Evolutionary conservation across 2,329 filamentous ascomycete genomes (phyloP).

Genomic region (Fusarium lyarnte): DNA sequence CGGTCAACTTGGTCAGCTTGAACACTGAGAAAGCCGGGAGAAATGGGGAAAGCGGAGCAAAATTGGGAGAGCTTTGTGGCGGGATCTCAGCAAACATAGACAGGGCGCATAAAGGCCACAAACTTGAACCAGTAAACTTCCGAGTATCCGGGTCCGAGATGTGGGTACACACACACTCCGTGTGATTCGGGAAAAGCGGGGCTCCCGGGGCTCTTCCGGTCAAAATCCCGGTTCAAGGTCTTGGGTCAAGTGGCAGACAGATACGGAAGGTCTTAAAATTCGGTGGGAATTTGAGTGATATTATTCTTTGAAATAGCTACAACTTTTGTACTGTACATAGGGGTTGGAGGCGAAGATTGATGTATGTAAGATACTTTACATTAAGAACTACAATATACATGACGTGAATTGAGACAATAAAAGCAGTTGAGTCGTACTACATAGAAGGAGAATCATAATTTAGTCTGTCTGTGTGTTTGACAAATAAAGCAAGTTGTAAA

Average conservation of each 20-base stretch:
- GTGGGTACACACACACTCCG: conserved; percentile 1
- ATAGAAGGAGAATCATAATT: rapidly evolving
- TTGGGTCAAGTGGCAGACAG: too few relatives aligned
- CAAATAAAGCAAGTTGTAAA: not conserved
- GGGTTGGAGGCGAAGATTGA: not conserved
- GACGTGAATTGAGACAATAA: too few relatives aligned
- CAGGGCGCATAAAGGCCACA: not conserved
- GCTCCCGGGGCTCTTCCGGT: not conserved
- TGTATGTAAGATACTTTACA: not conserved
- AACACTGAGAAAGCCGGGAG: not conserved
- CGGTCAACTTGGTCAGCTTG: not conserved
- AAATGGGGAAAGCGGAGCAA: not conserved
- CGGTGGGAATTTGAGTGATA: too few relatives aligned
- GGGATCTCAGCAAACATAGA: not conserved
- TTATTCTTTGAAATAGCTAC: rapidly evolving
- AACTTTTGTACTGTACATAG: not conserved
- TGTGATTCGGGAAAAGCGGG: conserved; percentile 16
- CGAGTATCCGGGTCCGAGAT: not conserved
- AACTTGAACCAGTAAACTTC: not conserved
- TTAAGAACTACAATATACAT: not conserved
- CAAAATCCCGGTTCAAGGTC: not conserved
- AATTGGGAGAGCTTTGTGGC: not conserved
- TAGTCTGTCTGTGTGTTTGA: rapidly evolving
- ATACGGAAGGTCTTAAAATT: not conserved
- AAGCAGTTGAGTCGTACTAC: too few relatives aligned